Evolutionary conservation across 805 yeast genomes (phyloP).

Genomic region (Allodekkera sacchari): DNA sequence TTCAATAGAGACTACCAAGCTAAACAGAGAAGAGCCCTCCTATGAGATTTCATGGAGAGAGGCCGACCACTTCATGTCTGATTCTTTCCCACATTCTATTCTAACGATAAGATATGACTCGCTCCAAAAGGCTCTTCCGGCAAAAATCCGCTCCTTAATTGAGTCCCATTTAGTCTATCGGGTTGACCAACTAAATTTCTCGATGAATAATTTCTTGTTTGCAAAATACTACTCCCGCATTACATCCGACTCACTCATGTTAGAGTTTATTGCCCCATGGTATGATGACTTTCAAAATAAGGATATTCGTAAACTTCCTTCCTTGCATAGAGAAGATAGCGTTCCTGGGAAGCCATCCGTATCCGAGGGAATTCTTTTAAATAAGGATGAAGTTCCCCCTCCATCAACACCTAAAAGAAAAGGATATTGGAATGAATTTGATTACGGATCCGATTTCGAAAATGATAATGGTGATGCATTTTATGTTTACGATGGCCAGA

Average conservation of each 20-base stretch:
- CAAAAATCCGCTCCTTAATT: constrained; percentile 30
- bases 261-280: constrained; percentile 26
- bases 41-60: constrained; percentile 6
- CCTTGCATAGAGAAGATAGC: constrained; percentile 3
- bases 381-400: constrained; percentile 19
- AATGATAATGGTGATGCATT: constrained; percentile 26
- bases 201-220: constrained; percentile 24
- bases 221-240: constrained; percentile 15
- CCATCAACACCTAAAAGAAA: constrained; percentile 9
- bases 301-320: constrained; percentile 41
- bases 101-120: constrained; percentile 40
- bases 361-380: constrained; percentile 22
- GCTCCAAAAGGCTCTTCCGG: constrained; percentile 24
- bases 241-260: constrained; percentile 15
- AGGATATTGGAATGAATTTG: constrained; percentile 64
- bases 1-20: constrained; percentile 12
- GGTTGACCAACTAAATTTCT: constrained; percentile 30
- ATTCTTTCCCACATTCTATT: constrained; percentile 38
- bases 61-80: constrained; percentile 6
- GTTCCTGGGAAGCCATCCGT: constrained; percentile 1
- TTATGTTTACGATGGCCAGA: constrained; percentile 29
- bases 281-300: constrained; percentile 16
- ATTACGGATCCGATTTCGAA: constrained; percentile 45
- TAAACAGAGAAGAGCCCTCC: constrained; percentile 4
- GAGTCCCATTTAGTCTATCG: constrained; percentile 40